phyloP scores from a whole-genome alignment of 257 asterid genomes.

The Galeopsis tetrahit region DNA sequence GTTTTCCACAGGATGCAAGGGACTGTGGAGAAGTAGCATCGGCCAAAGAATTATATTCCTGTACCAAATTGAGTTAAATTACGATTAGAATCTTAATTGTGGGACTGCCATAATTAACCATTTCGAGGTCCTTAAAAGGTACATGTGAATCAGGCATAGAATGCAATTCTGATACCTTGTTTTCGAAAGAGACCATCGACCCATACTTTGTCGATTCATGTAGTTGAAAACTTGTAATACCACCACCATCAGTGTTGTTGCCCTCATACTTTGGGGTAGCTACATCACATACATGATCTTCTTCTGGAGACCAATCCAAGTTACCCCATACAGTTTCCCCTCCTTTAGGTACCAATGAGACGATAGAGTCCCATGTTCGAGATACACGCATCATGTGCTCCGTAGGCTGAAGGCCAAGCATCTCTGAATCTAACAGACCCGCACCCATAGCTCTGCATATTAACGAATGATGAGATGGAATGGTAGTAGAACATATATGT shows the following conservation, averaged over 20 bases:
- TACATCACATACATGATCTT: constrained; percentile 61
- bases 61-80: constrained; percentile 13
- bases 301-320: constrained; percentile 88
- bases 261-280: constrained; percentile 33
- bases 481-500: background rate
- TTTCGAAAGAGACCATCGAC: constrained; percentile 75
- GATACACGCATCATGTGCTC: constrained; percentile 76
- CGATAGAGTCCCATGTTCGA: constrained; percentile 83
- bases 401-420: constrained; percentile 70
- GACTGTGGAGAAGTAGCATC: constrained; percentile 32
- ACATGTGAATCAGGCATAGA: constrained; percentile 54
- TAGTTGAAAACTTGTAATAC: constrained; percentile 36
- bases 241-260: constrained; percentile 39
- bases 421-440: constrained; percentile 70
- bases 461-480: background rate
- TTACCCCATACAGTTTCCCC: constrained; percentile 92
- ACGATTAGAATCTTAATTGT: background rate
- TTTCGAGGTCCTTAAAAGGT: background rate
- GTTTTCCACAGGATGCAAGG: constrained; percentile 57
- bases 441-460: constrained; percentile 80
- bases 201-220: constrained; percentile 63
- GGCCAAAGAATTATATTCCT: constrained; percentile 40
- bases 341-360: constrained; percentile 87
- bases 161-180: constrained; percentile 60
- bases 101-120: background rate